Conservation (phyloP, 2,329 filamentous ascomycete species). For the Pseudonectria foliicola region DNA sequence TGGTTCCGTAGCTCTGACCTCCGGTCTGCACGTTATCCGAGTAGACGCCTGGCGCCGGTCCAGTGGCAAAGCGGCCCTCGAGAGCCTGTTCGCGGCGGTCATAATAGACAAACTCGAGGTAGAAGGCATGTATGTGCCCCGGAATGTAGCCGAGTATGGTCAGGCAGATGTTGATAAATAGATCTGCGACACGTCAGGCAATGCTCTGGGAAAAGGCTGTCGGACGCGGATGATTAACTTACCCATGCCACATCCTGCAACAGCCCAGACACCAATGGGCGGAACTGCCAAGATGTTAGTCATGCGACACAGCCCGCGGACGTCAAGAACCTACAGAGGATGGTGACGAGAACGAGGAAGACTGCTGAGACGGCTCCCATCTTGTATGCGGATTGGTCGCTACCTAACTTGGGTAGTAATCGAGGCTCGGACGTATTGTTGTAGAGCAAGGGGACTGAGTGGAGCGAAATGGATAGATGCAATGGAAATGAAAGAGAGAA, state of each 20-base stretch:
- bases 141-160: conserved; percentile 67
- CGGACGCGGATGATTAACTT: conserved; percentile 15
- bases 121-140: conserved; percentile 75
- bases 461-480: too few species aligned
- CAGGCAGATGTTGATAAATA: conserved; percentile 60
- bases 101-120: conserved; percentile 77
- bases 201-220: not conserved
- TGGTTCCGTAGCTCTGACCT: conserved; percentile 56
- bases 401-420: too few species aligned
- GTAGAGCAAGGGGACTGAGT: too few species aligned
- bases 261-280: conserved; percentile 55
- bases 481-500: too few species aligned
- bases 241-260: conserved; percentile 57
- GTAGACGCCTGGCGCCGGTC: conserved; percentile 62
- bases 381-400: conserved; percentile 18
- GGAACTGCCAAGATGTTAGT: conserved; percentile 45
- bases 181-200: conserved; percentile 34
- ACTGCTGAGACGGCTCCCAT: conserved; percentile 46
- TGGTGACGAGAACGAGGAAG: conserved; percentile 44
- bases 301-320: too few species aligned
- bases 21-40: conserved; percentile 66
- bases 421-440: too few species aligned
- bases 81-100: conserved; percentile 59
- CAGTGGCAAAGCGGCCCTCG: conserved; percentile 46
- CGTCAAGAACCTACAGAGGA: conserved; percentile 38